Conservation (phyloP, 163 green algal genomes). For the Chlamydomonas reinhardtii region DNA sequence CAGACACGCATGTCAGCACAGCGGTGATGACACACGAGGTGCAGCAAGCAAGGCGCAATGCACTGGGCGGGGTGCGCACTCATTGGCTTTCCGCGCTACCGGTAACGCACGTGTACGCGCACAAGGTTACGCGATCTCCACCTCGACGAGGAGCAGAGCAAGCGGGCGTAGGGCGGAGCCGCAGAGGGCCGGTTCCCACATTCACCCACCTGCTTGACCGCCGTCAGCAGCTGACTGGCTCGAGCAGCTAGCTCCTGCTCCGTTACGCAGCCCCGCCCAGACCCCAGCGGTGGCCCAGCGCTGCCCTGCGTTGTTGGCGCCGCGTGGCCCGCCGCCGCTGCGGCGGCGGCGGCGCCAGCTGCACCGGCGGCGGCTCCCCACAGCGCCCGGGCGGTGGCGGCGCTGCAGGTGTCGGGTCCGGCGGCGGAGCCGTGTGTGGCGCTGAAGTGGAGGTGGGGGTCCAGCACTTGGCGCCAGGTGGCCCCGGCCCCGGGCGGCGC, state of each 20-base stretch:
- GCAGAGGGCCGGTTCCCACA: too few species aligned
- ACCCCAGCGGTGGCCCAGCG: not conserved
- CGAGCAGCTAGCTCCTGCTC: constrained; percentile 6
- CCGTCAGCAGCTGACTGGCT: not conserved
- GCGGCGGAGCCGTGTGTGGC: not conserved
- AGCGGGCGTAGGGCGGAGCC: too few species aligned
- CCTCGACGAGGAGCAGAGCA: too few species aligned
- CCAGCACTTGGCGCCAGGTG: not conserved
- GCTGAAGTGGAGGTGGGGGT: not conserved
- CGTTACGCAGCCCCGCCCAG: not conserved
- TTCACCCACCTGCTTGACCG: constrained; percentile 37
- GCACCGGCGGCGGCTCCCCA: constrained; percentile 38
- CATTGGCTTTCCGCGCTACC: too few species aligned
- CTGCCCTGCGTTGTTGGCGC: not conserved
- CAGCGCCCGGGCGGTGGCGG: not conserved
- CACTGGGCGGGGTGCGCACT: too few species aligned
- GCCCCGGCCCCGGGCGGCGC: not conserved
- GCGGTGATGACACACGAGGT: too few species aligned
- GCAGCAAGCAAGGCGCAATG: too few species aligned
- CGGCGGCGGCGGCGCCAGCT: not conserved
- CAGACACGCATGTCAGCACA: too few species aligned
- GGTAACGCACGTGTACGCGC: too few species aligned
- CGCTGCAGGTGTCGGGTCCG: not conserved
- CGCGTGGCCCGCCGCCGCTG: not conserved
- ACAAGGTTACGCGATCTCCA: too few species aligned